phyloP scores from a whole-genome alignment of 148 eudicot genomes.

The Simmondsia chinensis region DNA sequence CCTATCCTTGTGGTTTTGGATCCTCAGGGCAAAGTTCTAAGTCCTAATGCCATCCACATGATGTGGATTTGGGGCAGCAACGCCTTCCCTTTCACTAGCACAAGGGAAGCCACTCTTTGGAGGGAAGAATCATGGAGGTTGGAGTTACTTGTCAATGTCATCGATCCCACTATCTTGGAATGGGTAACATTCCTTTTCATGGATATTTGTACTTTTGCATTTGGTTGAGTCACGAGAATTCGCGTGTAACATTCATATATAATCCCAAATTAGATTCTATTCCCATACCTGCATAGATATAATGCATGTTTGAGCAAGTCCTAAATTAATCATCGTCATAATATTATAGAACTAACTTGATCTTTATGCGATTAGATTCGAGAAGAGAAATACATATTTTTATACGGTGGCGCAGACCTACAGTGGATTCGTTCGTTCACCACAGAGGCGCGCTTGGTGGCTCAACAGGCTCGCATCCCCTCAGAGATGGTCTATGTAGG shows the following conservation, averaged over 20 bases:
- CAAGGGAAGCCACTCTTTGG: slow-evolving; percentile 47
- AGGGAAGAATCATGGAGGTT: slow-evolving; percentile 50
- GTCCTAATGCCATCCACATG: slow-evolving; percentile 68
- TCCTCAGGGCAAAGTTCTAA: slow-evolving; percentile 46
- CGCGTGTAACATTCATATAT: too few relatives aligned
- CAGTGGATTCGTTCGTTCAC: slow-evolving; percentile 37
- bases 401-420: slow-evolving; percentile 43
- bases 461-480: slow-evolving; percentile 13
- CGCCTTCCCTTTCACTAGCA: slow-evolving; percentile 61
- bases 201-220: too few relatives aligned
- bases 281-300: neutral
- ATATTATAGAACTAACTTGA: neutral
- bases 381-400: slow-evolving; percentile 31
- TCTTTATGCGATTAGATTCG: slow-evolving; percentile 16
- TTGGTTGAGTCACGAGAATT: too few relatives aligned
- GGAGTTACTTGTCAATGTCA: slow-evolving; percentile 43
- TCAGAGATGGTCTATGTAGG: slow-evolving; percentile 42
- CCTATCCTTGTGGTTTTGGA: slow-evolving; percentile 59
- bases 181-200: slow-evolving; percentile 41
- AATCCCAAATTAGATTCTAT: neutral
- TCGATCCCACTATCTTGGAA: slow-evolving; percentile 30
- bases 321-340: too few relatives aligned
- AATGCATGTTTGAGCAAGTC: too few relatives aligned
- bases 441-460: slow-evolving; percentile 13
- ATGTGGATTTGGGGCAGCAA: slow-evolving; percentile 71